Percentiles rank a stretch among this genome's conserved stretches.
These are phyloP conservation scores for Scalesia atractyloides DNA, from an alignment of 129 eudicot genomes.

Conservation along the genomic window DNA sequence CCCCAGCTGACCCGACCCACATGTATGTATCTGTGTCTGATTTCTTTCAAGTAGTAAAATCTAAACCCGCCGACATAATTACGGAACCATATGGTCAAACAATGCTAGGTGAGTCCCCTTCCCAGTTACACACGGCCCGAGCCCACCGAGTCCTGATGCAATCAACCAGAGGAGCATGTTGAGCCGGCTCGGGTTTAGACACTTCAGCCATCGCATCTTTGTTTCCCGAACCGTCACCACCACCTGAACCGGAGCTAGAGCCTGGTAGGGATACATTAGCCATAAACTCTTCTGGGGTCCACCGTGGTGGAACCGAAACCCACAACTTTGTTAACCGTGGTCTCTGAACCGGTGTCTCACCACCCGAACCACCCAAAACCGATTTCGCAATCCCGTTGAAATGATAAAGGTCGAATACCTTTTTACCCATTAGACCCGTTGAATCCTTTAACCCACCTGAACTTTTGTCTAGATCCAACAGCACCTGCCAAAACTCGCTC, in stretches of 20 bases:
- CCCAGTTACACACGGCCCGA: slow-evolving; percentile 89
- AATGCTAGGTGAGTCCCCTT: slow-evolving; percentile 94
- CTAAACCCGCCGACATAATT: background rate
- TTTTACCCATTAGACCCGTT: slow-evolving; percentile 85
- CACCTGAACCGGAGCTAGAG: slow-evolving; percentile 31
- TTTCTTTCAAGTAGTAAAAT: slow-evolving; percentile 11
- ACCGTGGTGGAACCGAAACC: slow-evolving; percentile 93
- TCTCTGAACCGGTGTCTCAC: slow-evolving; percentile 62
- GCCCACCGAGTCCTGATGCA: slow-evolving; percentile 95
- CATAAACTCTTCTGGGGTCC: slow-evolving; percentile 98
- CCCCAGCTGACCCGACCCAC: background rate
- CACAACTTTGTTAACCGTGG: slow-evolving; percentile 78
- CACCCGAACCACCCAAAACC: slow-evolving; percentile 47
- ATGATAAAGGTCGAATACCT: slow-evolving; percentile 87
- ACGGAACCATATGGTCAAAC: slow-evolving; percentile 44
- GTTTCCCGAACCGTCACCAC: slow-evolving; percentile 31
- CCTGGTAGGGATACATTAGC: slow-evolving; percentile 42
- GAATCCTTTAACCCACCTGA: slow-evolving; percentile 89
- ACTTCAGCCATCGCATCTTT: slow-evolving; percentile 54
- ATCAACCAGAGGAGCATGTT: slow-evolving; percentile 91
- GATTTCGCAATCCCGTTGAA: slow-evolving; percentile 97
- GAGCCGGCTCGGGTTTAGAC: slow-evolving; percentile 60
- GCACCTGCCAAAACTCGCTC: slow-evolving; percentile 95
- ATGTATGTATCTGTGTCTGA: slow-evolving; percentile 20
- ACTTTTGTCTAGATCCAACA: slow-evolving; percentile 78